A percentile compares a stretch with the other conserved stretches of the same genome.
phyloP scores from a whole-genome alignment of 352 stramenopile genomes.

The Phytophthora fragariae region DNA sequence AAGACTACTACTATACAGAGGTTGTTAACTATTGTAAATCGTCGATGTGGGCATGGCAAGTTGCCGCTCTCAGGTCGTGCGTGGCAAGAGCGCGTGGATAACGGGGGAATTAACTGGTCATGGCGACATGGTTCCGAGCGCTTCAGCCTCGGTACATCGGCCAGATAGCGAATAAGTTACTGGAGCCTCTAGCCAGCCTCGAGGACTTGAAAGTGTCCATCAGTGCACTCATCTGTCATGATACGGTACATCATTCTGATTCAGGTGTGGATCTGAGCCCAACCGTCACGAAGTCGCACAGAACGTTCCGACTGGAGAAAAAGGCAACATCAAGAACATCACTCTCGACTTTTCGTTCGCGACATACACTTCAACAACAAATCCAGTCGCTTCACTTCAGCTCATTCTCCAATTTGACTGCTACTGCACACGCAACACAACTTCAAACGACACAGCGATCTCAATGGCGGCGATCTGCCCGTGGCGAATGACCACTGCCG shows the following conservation, averaged over 20 bases:
- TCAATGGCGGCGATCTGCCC: conserved; percentile 27
- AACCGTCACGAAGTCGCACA: conserved; percentile 11
- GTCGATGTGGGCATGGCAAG: too few species aligned
- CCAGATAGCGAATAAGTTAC: too few species aligned
- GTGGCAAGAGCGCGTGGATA: too few species aligned
- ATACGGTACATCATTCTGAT: conserved; percentile 7
- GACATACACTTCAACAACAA: conserved; percentile 28
- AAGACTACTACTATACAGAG: too few species aligned
- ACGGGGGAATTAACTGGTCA: too few species aligned
- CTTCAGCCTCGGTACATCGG: too few species aligned
- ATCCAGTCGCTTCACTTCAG: neutral
- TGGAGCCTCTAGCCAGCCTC: too few species aligned
- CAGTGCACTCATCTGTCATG: neutral
- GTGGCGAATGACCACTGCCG: conserved; percentile 19
- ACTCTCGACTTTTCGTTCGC: conserved; percentile 1
- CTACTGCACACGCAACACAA: neutral
- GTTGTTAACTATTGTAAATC: too few species aligned
- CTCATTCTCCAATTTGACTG: conserved; percentile 25
- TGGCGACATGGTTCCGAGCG: too few species aligned
- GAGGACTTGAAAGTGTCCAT: too few species aligned
- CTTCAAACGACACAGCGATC: neutral
- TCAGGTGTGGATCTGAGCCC: neutral
- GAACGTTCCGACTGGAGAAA: conserved; percentile 26
- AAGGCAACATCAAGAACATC: conserved; percentile 25
- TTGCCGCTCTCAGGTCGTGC: too few species aligned